Evolutionary conservation across 495 filamentous ascomycete genomes (phyloP).

Genomic region (Xylaria venustula): DNA sequence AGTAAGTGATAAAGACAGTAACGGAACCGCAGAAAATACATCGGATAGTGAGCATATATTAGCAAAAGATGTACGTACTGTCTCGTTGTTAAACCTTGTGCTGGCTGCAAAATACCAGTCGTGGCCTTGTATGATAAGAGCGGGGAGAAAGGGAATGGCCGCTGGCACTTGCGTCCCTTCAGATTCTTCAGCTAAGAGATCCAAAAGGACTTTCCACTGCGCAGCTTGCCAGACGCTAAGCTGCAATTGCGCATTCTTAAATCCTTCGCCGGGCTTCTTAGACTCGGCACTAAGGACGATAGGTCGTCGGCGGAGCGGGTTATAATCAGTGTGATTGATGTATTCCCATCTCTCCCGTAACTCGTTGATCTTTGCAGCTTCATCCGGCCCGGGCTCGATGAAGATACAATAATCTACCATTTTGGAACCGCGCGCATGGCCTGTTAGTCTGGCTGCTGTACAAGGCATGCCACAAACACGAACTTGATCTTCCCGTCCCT

Average conservation of each 20-base stretch:
- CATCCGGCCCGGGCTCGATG: not conserved
- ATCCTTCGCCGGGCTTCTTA: slow-evolving; percentile 2
- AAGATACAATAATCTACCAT: slow-evolving; percentile 4
- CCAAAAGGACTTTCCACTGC: not conserved
- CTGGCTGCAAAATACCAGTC: not conserved
- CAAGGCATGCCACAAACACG: not conserved
- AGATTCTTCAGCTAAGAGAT: not conserved
- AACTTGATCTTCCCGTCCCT: not conserved
- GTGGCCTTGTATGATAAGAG: slow-evolving; percentile 5
- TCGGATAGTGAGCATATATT: not conserved
- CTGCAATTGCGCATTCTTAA: not conserved
- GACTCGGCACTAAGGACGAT: slow-evolving; percentile 1
- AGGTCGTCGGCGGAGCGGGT: not conserved
- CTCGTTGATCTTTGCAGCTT: not conserved
- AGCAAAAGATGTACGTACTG: not conserved
- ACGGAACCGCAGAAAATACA: not conserved
- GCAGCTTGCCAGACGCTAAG: slow-evolving; percentile 5
- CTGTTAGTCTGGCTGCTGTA: not conserved
- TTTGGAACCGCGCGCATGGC: not conserved
- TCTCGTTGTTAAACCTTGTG: not conserved
- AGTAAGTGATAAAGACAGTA: not conserved
- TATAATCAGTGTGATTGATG: slow-evolving; percentile 2
- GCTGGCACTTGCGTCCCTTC: not conserved
- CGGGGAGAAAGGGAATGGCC: not conserved
- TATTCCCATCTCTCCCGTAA: not conserved